Evolutionary conservation across 2,329 filamentous ascomycete species (phyloP), one percentile per base, ranked within the genome.

Genomic region (Corniculantispora saksenae): DNA sequence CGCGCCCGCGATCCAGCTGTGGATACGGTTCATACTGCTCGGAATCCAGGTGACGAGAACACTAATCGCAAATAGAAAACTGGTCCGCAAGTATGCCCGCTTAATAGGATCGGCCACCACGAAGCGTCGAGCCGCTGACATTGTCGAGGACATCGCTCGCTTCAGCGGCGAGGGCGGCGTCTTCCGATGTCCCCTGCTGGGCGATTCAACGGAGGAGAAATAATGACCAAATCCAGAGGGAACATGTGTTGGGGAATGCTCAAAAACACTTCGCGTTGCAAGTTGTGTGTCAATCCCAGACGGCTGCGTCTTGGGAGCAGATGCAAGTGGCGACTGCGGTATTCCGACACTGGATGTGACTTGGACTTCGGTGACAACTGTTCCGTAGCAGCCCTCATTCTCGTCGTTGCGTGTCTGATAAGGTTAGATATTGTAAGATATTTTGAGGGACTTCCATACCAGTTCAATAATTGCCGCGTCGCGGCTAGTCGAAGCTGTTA

Each of bases 1-100:
- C 10, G 78, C 70, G 15, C 81, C 73, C 59, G 84, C 77, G 9
- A 87, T 77, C 68, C 93, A 83, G 67, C 87, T 84, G 76, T 93
- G 90, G 32, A 93, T 85, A 35, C 91, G 84, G 76, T 94, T 94
- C 72, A 91, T 83, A 66, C 88, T 91, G 69, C 88, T 91, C 7
- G 86, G 86, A 4, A 85, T 87, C 85, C 86, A 88, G 3, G 86
- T 88, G 50, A 87, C 83, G 40, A 88, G 77, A 29, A 88, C 84
- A 56, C 84, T 86, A 65, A 88, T 80, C 55, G 85, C 84, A 69
- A 88, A 88, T 13, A 88, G 82, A 70, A 87, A 86, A 29, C 84
- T 87, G 9, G 86, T 88, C 17, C 85, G 82, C 51, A 88, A 78
- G 70, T 88, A 88, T 12, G 85, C 85, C 5, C 86, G 77, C 77